Base-by-base conservation (phyloP, 2,329 filamentous ascomycete species). In the Ramichloridium luteum region DNA sequence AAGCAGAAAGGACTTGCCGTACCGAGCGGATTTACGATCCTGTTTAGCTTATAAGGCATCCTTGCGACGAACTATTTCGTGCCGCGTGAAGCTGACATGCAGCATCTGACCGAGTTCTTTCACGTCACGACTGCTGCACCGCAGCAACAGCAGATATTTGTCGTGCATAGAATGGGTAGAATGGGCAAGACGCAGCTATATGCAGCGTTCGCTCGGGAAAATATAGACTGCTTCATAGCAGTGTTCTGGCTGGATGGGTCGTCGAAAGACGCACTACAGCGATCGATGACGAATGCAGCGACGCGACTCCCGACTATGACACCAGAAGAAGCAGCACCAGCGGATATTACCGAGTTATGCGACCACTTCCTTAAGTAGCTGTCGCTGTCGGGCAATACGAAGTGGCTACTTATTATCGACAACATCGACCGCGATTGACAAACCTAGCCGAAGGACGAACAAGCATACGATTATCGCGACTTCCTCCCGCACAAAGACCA, bases 361-460 rank as follows among this genome's bases (percentile, higher is more conserved):
- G 25, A 32, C 13, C 4, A 5, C 20, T 15, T 31, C 14, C 15
- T 12, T 8, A 5, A 17, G 9, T 55, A 50, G 50, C 40, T 55
- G n/a, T 38, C 38, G 25, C 30, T 27, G 20, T 31, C 32, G 11
- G 38, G 45, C 3, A 56, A 57, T 31, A 32, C 13, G 13, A 17
- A 44, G 27, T 58, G 50, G 55, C 42, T 58, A n/a, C 37, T 59
- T 25, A 36, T 58, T 13, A 44, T 53, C 17, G 55, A 58, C 43
- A 57, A 57, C 32, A 43, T 55, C 28, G 53, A 58, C 40, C 31
- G 29, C 1, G 38, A 39, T 4, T 37, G 30, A 12, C 20, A 15
- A 18, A 5, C 9, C 2, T 17, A 17, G 2, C 8, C 20, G n/a
- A 16, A 44, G 39, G 38, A 48, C 43, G 16, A 16, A 30, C 14